These are phyloP conservation scores for Boletus edulis DNA, from an alignment of 768 basidiomycete genomes.

Conservation along the genomic window DNA sequence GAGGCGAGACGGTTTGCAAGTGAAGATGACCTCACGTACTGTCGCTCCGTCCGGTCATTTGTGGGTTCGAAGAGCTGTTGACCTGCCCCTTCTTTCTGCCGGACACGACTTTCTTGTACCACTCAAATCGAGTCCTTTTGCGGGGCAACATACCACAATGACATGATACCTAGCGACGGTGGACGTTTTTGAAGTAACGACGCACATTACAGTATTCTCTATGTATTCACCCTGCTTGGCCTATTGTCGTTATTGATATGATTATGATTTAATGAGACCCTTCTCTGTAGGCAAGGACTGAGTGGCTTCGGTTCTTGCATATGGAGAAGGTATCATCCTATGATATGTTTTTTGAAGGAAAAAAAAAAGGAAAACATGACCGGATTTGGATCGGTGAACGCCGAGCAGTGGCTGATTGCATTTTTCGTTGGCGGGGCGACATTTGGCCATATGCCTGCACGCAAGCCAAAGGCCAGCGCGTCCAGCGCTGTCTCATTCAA, in stretches of 20 bases:
- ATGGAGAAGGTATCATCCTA: constrained; percentile 20
- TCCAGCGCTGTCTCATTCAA: constrained; percentile 33
- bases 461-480: constrained; percentile 47
- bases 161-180: constrained; percentile 19
- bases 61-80: constrained; percentile 50
- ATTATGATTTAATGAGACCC: neutral
- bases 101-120: neutral
- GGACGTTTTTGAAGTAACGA: constrained; percentile 15
- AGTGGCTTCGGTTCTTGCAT: constrained; percentile 26
- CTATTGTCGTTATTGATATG: neutral
- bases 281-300: constrained; percentile 29
- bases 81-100: neutral
- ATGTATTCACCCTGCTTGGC: constrained; percentile 21
- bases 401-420: constrained; percentile 22
- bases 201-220: constrained; percentile 15
- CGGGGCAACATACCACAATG: constrained; percentile 25
- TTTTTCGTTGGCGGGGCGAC: constrained; percentile 17
- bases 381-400: constrained; percentile 17
- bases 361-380: constrained; percentile 6
- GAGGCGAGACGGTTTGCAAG: constrained; percentile 53
- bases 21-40: constrained; percentile 52
- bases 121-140: constrained; percentile 6
- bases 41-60: constrained; percentile 60
- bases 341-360: neutral
- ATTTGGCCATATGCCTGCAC: constrained; percentile 32